phyloP scores from a whole-genome alignment of 139 green algal species.

The Limnomonas spitsbergensis region DNA sequence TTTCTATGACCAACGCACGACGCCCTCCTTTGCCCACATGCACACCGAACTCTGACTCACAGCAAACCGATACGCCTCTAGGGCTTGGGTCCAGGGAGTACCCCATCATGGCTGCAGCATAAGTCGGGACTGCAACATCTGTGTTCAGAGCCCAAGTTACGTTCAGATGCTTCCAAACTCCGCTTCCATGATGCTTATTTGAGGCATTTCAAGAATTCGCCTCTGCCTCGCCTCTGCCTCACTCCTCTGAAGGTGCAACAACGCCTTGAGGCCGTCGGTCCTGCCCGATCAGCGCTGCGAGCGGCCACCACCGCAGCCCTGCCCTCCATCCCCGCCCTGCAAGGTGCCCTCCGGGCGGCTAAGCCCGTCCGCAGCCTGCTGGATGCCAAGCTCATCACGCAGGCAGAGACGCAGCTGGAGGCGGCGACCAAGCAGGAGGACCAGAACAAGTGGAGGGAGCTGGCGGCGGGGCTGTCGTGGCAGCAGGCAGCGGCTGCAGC shows the following conservation, averaged over 20 bases:
- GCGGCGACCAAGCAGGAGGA: conserved; percentile 8
- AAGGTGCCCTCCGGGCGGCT: conserved; percentile 25
- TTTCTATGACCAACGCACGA: too few relatives aligned
- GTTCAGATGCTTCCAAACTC: too few relatives aligned
- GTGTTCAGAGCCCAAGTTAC: too few relatives aligned
- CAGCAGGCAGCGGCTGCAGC: background rate
- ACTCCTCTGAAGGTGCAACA: conserved; percentile 35
- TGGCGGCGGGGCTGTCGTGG: background rate
- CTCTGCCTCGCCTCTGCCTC: too few relatives aligned
- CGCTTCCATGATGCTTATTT: too few relatives aligned
- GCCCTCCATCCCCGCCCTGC: conserved; percentile 2
- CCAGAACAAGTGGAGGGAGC: background rate
- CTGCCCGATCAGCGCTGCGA: conserved; percentile 24
- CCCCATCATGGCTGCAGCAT: too few relatives aligned
- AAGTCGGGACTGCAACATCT: too few relatives aligned
- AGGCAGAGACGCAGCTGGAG: background rate
- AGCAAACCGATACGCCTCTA: too few relatives aligned
- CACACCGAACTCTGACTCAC: too few relatives aligned
- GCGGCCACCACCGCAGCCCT: conserved; percentile 9
- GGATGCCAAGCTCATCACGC: conserved; percentile 19
- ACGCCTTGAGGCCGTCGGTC: conserved; percentile 31
- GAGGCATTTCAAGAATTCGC: too few relatives aligned
- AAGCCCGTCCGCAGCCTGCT: conserved; percentile 32
- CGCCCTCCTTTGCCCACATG: too few relatives aligned
- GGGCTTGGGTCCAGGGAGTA: too few relatives aligned